A percentile compares a stretch with the other conserved stretches of the same genome.
Evolutionary conservation across 31 red algal species (phyloP).

Genomic region (Odonthalia washingtoniensis): DNA sequence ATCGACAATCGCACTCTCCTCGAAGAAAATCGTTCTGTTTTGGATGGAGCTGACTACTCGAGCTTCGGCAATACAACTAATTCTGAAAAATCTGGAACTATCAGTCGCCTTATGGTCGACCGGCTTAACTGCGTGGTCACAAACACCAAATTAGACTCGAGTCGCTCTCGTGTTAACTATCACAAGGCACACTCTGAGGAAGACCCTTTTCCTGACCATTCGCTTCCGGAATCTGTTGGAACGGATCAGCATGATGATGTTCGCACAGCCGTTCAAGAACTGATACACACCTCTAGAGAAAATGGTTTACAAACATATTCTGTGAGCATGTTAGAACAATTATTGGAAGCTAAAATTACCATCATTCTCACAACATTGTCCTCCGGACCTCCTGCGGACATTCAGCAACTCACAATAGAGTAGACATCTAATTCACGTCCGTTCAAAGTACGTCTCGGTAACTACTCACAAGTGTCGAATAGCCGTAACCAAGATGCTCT

Average conservation of each 20-base stretch:
- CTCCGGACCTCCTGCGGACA: too few relatives aligned
- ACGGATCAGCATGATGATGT: background rate
- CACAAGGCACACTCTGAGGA: background rate
- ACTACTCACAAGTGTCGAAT: background rate
- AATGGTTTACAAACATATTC: background rate
- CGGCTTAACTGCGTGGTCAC: background rate
- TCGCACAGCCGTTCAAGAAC: background rate
- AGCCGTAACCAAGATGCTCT: too few relatives aligned
- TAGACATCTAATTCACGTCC: background rate
- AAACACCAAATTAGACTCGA: background rate
- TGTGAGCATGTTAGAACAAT: background rate
- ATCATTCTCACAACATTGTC: background rate
- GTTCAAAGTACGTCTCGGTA: background rate
- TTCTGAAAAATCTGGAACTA: background rate
- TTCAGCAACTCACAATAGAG: background rate
- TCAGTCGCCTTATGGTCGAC: background rate
- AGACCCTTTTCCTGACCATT: background rate
- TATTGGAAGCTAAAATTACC: background rate
- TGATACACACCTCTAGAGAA: background rate
- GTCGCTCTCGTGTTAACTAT: background rate
- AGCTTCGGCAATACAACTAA: background rate
- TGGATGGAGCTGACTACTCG: background rate
- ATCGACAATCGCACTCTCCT: background rate
- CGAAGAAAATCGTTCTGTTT: background rate
- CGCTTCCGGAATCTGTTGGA: background rate